Percentiles rank a stretch among this genome's conserved stretches.
phyloP scores from a whole-genome alignment of 306 rosid genomes.

The Acacia confusa region DNA sequence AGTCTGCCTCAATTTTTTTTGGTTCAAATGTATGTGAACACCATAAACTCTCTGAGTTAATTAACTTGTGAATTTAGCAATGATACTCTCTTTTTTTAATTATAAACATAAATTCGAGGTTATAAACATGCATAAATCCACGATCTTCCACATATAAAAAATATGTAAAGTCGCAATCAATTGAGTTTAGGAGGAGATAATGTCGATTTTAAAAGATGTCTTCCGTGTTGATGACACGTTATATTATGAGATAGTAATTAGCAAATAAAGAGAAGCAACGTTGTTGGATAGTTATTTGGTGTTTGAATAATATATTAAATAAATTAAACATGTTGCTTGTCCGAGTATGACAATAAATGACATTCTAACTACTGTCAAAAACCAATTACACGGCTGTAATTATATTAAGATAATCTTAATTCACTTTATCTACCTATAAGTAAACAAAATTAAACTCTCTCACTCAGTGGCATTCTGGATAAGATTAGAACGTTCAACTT shows the following conservation, averaged over 20 bases:
- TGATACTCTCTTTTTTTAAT: too few species aligned
- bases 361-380: not conserved
- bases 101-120: too few species aligned
- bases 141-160: not conserved
- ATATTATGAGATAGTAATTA: not conserved
- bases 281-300: conserved; percentile 16
- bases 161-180: not conserved
- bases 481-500: conserved; percentile 27
- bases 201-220: not conserved
- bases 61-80: too few species aligned
- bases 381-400: not conserved
- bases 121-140: too few species aligned
- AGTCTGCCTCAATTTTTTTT: too few species aligned
- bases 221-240: not conserved
- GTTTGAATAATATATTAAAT: not conserved
- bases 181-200: not conserved
- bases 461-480: conserved; percentile 21
- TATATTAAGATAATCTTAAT: not conserved
- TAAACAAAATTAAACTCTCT: not conserved
- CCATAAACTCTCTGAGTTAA: too few species aligned
- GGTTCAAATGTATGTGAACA: too few species aligned
- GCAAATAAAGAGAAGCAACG: not conserved
- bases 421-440: not conserved
- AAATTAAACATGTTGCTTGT: conserved; percentile 15
- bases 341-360: not conserved